Conservation (phyloP, 2,329 filamentous ascomycete species). For the Septoria petroselini region DNA sequence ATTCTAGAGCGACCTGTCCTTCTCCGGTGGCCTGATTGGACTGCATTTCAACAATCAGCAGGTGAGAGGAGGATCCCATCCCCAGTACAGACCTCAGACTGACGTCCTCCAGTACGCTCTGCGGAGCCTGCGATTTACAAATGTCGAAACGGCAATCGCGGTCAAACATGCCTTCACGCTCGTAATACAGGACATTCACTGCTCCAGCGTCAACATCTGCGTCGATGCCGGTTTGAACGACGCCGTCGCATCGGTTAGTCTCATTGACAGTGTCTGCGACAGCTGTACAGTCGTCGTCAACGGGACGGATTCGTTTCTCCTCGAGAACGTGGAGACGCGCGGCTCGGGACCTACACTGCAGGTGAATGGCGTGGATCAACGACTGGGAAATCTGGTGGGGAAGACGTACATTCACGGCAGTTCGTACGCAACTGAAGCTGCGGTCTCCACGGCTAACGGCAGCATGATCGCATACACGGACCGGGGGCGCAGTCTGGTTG, state of each 20-base stretch:
- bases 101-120: constrained; percentile 44
- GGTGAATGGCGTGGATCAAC: constrained; percentile 27
- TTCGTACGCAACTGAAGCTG: constrained; percentile 21
- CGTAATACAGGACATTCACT: constrained; percentile 28
- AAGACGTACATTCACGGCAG: constrained; percentile 31
- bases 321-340: constrained; percentile 26
- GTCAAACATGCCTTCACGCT: constrained; percentile 28
- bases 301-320: constrained; percentile 21
- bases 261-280: constrained; percentile 28
- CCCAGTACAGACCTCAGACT: neutral
- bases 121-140: constrained; percentile 29
- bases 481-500: constrained; percentile 20
- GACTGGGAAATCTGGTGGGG: constrained; percentile 37
- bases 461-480: constrained; percentile 23
- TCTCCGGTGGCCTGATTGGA: constrained; percentile 60
- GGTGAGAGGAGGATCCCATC: no score
- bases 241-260: constrained; percentile 27
- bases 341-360: constrained; percentile 26
- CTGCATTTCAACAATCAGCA: constrained; percentile 57
- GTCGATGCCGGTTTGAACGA: constrained; percentile 28
- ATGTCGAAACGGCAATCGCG: constrained; percentile 26
- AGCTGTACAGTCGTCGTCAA: constrained; percentile 24
- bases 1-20: constrained; percentile 49
- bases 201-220: constrained; percentile 31
- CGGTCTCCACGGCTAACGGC: constrained; percentile 15